Conservation (phyloP, 306 rosid genomes). For the Quercus aquifolioides region DNA sequence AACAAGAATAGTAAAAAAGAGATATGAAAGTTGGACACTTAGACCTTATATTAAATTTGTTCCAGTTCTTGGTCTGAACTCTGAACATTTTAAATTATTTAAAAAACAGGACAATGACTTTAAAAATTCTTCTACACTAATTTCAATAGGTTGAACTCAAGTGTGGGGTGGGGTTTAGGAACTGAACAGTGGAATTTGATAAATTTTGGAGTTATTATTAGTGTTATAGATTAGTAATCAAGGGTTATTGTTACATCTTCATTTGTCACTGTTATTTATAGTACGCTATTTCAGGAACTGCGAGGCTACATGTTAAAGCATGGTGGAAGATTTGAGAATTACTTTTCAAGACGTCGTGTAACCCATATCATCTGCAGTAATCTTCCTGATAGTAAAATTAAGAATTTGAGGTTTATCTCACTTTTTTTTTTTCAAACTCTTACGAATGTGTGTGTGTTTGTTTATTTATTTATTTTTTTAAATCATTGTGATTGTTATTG, state of each 20-base stretch:
- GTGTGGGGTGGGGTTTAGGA: neutral
- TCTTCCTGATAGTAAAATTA: constrained; percentile 73
- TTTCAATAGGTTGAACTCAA: neutral
- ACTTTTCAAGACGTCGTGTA: constrained; percentile 72
- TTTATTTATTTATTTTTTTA: neutral
- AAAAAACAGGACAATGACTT: no score
- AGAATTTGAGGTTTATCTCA: constrained; percentile 65
- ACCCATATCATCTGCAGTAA: constrained; percentile 91
- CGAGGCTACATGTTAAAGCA: constrained; percentile 69
- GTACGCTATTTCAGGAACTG: constrained; percentile 61
- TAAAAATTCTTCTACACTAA: no score
- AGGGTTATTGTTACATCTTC: neutral
- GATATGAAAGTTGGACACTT: neutral
- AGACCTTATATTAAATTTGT: neutral
- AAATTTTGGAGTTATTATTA: neutral
- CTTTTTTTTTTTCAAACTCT: constrained; percentile 7
- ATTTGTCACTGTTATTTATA: neutral
- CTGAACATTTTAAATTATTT: no score
- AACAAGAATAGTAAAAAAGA: neutral
- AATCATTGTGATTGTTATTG: constrained; percentile 4
- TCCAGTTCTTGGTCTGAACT: neutral
- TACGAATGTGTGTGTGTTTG: neutral
- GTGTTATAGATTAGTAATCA: neutral
- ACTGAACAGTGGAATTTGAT: neutral
- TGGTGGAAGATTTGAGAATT: constrained; percentile 88